Evolutionary conservation across 169 alveolate species (phyloP), one percentile per base, ranked within the genome.

Genomic region (Fabrea salina): DNA sequence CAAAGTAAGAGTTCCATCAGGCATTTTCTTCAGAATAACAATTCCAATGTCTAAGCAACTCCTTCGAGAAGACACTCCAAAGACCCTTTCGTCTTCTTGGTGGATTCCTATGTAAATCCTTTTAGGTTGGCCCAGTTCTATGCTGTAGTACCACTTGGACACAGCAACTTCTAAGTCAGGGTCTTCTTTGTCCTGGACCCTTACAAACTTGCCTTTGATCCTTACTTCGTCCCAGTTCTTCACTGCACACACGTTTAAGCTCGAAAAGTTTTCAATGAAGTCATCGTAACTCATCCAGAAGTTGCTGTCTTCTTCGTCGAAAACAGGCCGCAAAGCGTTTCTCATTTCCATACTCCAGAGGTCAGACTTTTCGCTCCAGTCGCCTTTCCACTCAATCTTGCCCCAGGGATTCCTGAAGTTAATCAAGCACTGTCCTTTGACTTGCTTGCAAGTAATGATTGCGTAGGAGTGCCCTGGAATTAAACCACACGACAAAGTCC

Each of bases 31-130:
- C 5, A 16, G 87, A 70, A 93, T 37, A 41, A 88, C 84, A 5
- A 93, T 33, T 22, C 90, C 90, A 3, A 90, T 80, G 76, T 93
- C 97, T 27, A 91, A 64, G 78, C 90, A 91, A 8, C 89, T 89
- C 58, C 94, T 82, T 80, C 91, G 75, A 16, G 83, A 72, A 57
- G 82, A 83, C 41, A 89, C 94, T 19, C 95, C 95, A 53, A 72
- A 79, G 30, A 83, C 80, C 84, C 93, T 83, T 66, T 89, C 95
- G 83, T 93, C 97, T 75, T 90, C 95, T 82, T 93, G 85, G 76
- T 86, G 92, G 22, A 93, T 51, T 3, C 94, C 89, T 27, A 93
- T 59, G 22, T 86, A 71, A 66, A 89, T 47, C 68, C 86, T 85
- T 19, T 94, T 84, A 37, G 72, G 71, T 53, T 82, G 87, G 30